Percentiles rank a stretch among this genome's conserved stretches.
phyloP scores from a whole-genome alignment of 805 yeast species.

The Grigorovia transvaalensis region DNA sequence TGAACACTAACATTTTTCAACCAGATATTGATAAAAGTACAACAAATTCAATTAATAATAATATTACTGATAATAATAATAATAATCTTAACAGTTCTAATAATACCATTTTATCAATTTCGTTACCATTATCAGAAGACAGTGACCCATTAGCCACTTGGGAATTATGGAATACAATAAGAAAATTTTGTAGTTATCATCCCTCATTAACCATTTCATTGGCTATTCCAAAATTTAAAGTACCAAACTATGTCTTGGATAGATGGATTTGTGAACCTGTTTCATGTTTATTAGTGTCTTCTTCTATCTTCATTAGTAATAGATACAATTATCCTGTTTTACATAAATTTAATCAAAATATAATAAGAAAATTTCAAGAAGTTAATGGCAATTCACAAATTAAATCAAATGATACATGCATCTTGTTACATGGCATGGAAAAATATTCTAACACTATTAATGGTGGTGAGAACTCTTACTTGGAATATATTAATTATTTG shows the following conservation, averaged over 20 bases:
- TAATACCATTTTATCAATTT: slow-evolving; percentile 33
- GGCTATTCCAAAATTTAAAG: slow-evolving; percentile 55
- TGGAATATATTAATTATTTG: slow-evolving; percentile 36
- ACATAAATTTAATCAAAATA: slow-evolving; percentile 45
- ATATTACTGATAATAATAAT: slow-evolving; percentile 16
- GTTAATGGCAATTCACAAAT: slow-evolving; percentile 32
- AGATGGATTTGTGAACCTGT: slow-evolving; percentile 67
- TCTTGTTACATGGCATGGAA: slow-evolving; percentile 47
- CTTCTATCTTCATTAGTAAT: slow-evolving; percentile 47
- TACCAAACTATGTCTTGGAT: slow-evolving; percentile 40
- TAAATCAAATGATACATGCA: slow-evolving; percentile 21
- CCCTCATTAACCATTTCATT: slow-evolving; percentile 55
- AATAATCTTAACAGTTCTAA: slow-evolving; percentile 11
- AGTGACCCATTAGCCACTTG: slow-evolving; percentile 49
- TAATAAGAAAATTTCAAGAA: slow-evolving; percentile 33
- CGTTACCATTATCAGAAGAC: slow-evolving; percentile 43
- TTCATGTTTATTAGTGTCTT: slow-evolving; percentile 43
- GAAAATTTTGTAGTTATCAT: slow-evolving; percentile 46
- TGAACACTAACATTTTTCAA: slow-evolving; percentile 13
- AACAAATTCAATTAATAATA: slow-evolving; percentile 5
- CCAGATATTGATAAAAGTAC: background rate
- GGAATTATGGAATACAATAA: slow-evolving; percentile 65
- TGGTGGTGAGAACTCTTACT: slow-evolving; percentile 32
- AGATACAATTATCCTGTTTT: slow-evolving; percentile 56
- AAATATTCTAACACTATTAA: slow-evolving; percentile 27